Conservation (phyloP, 2,329 filamentous ascomycete genomes). For the Alternaria sp. region DNA sequence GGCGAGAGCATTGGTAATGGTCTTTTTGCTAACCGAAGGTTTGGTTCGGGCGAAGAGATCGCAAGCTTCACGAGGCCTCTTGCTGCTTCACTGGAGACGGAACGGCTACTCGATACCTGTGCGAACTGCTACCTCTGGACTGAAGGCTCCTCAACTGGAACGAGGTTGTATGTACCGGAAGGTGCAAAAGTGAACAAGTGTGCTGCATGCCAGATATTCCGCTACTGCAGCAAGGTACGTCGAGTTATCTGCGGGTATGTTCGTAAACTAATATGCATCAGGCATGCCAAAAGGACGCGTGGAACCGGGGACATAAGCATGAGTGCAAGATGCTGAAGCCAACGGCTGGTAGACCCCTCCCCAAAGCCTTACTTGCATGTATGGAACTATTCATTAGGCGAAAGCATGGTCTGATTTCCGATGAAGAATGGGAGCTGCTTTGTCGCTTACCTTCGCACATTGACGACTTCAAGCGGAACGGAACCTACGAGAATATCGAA, state of each 20-base stretch:
- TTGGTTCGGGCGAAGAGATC: slow-evolving; percentile 58
- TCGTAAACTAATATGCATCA: slow-evolving; percentile 33
- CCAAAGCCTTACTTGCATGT: slow-evolving; percentile 62
- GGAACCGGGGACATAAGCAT: slow-evolving; percentile 64
- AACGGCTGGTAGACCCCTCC: slow-evolving; percentile 53
- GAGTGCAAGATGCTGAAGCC: slow-evolving; percentile 63
- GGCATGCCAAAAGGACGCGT: slow-evolving; percentile 65
- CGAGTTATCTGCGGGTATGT: neutral
- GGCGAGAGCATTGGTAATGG: slow-evolving; percentile 55
- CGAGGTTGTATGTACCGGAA: slow-evolving; percentile 41
- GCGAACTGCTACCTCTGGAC: slow-evolving; percentile 62
- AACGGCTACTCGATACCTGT: slow-evolving; percentile 61
- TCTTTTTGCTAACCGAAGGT: slow-evolving; percentile 59
- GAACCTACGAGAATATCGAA: slow-evolving; percentile 54
- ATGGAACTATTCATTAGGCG: slow-evolving; percentile 60
- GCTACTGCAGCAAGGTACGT: slow-evolving; percentile 65
- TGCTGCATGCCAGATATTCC: slow-evolving; percentile 63
- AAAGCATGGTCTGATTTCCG: slow-evolving; percentile 45
- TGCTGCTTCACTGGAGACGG: slow-evolving; percentile 60
- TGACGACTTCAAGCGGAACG: slow-evolving; percentile 52
- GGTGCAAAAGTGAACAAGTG: slow-evolving; percentile 58
- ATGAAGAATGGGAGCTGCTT: slow-evolving; percentile 53
- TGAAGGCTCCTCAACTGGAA: slow-evolving; percentile 38
- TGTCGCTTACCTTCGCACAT: slow-evolving; percentile 57
- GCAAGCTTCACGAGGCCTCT: slow-evolving; percentile 59